These are phyloP conservation scores for Apiospora sp. DNA, from an alignment of 2,329 filamentous ascomycete species.

Conservation along the genomic window DNA sequence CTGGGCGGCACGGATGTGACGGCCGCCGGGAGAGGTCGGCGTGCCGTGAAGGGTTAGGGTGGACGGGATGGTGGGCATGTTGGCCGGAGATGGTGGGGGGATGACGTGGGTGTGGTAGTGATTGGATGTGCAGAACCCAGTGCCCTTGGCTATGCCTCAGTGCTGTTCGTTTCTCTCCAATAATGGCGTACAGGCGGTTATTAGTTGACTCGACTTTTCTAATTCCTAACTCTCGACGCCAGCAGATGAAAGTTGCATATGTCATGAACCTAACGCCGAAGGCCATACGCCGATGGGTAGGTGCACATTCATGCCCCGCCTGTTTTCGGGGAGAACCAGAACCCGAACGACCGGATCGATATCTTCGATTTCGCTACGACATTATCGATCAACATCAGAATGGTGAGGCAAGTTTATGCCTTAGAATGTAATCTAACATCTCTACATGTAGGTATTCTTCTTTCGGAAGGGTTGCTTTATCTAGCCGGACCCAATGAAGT, in stretches of 20 bases:
- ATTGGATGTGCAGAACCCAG: not conserved
- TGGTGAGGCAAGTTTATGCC: not conserved
- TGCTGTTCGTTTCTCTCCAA: not conserved
- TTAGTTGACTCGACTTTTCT: not conserved
- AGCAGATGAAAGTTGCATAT: not conserved
- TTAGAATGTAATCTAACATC: no score
- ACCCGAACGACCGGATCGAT: not conserved
- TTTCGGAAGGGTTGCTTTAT: not conserved
- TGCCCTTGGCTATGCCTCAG: not conserved
- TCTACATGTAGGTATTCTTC: no score
- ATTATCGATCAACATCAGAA: not conserved
- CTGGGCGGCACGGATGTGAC: slow-evolving; percentile 53
- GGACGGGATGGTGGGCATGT: slow-evolving; percentile 28
- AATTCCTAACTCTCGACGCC: not conserved
- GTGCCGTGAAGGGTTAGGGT: slow-evolving; percentile 29
- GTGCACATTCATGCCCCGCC: slow-evolving; percentile 2
- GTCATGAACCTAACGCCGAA: not conserved
- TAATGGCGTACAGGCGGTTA: not conserved
- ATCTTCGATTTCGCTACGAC: not conserved
- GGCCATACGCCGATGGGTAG: not conserved
- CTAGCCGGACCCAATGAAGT: not conserved
- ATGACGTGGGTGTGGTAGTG: not conserved
- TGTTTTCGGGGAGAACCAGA: not conserved
- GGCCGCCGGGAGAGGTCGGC: slow-evolving; percentile 45
- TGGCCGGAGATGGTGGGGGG: not conserved